Evolutionary conservation across 176 grass and related monocot genomes (phyloP).

Genomic region (Thinopyrum elongatum): DNA sequence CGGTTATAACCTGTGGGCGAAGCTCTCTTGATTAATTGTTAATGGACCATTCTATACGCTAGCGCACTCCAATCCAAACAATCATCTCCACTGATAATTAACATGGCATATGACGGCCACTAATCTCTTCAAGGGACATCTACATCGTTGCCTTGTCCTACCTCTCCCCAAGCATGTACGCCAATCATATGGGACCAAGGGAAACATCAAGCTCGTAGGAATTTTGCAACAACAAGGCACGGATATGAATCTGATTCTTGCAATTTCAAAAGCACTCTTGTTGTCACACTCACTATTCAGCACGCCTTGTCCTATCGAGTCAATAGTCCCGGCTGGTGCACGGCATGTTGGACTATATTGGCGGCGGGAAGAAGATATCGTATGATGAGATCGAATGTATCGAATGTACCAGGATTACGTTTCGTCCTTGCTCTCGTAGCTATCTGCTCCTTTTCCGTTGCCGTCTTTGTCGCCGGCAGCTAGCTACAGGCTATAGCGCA

Average conservation of each 20-base stretch:
- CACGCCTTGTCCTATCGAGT: neutral
- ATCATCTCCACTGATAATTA: neutral
- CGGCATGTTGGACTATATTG: neutral
- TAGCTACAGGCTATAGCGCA: neutral
- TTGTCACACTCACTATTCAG: neutral
- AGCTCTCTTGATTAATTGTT: neutral
- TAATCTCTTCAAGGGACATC: neutral
- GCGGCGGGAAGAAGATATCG: neutral
- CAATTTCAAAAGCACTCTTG: neutral
- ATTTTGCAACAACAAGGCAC: neutral
- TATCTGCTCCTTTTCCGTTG: neutral
- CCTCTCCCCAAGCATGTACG: neutral
- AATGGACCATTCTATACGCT: neutral
- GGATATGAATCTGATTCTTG: neutral
- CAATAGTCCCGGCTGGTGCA: neutral
- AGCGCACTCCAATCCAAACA: neutral
- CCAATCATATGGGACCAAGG: neutral
- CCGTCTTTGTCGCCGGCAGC: neutral
- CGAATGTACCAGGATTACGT: neutral
- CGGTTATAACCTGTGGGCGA: neutral
- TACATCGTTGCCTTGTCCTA: neutral
- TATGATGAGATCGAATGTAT: neutral
- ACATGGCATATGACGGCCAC: neutral
- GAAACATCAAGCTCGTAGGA: neutral
- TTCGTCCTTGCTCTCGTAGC: neutral